Conservation (phyloP, 192 early-diverging fungal species). For the Thamnidium elegans region DNA sequence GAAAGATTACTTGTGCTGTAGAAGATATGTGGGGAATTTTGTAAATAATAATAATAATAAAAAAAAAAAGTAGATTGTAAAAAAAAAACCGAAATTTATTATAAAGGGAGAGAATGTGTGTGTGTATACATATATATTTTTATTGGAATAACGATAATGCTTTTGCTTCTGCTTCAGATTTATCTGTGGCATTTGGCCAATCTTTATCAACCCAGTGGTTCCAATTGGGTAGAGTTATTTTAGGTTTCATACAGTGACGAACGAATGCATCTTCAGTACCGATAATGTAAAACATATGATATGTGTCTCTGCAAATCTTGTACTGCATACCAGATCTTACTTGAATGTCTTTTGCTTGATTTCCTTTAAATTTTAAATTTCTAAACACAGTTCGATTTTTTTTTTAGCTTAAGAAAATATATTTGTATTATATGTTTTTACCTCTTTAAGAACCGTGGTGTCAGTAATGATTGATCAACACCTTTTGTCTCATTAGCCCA, state of each 20-base stretch:
- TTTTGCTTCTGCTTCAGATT: slow-evolving; percentile 5
- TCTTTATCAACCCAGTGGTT: slow-evolving; percentile 11
- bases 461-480: slow-evolving; percentile 12
- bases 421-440: not conserved
- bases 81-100: not conserved
- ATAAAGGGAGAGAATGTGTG: no score
- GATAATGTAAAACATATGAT: slow-evolving; percentile 95
- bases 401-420: not conserved
- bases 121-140: not conserved
- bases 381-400: not conserved
- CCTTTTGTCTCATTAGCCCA: slow-evolving; percentile 27
- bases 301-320: slow-evolving; percentile 96
- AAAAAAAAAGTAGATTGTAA: not conserved
- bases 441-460: slow-evolving; percentile 18
- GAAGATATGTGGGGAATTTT: slow-evolving; percentile 90
- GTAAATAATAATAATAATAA: slow-evolving; percentile 39
- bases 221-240: slow-evolving; percentile 7
- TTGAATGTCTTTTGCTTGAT: slow-evolving; percentile 43
- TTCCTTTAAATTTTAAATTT: slow-evolving; percentile 7
- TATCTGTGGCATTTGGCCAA: not conserved
- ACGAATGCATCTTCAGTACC: slow-evolving; percentile 76
- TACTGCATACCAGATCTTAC: slow-evolving; percentile 82
- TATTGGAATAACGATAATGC: not conserved
- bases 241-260: slow-evolving; percentile 10
- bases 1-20: slow-evolving; percentile 85